Conservation (phyloP, 2,329 filamentous ascomycete genomes). For the Diaporthe citriasiana region DNA sequence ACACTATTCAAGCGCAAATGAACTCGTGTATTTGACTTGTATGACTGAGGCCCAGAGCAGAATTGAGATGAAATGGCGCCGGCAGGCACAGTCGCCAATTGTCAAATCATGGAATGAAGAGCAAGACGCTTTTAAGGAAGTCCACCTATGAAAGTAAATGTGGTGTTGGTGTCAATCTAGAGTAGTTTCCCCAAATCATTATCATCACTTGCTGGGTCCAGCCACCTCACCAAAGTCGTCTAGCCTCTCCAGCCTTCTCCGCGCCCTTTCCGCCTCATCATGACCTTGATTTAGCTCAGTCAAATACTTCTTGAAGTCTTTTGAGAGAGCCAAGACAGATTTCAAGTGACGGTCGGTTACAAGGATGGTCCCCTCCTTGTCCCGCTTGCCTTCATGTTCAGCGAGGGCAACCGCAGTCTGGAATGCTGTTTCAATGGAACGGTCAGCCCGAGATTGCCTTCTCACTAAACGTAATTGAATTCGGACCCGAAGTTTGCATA, state of each 20-base stretch:
- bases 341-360: conserved; percentile 45
- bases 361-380: conserved; percentile 40
- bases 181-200: background rate
- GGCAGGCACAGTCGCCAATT: too few species aligned
- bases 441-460: background rate
- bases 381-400: conserved; percentile 34
- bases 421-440: conserved; percentile 10
- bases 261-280: background rate
- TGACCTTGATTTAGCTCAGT: conserved; percentile 1
- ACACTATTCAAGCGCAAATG: too few species aligned
- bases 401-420: conserved; percentile 33
- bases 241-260: background rate
- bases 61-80: too few species aligned
- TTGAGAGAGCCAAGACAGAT: conserved; percentile 45
- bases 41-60: too few species aligned
- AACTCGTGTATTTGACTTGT: too few species aligned
- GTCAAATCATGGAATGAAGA: too few species aligned
- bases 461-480: too few species aligned
- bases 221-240: background rate
- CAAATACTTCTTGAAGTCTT: conserved; percentile 43
- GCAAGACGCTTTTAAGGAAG: too few species aligned
- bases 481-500: background rate
- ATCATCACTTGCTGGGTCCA: background rate
- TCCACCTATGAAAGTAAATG: too few species aligned
- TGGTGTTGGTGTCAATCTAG: too few species aligned